Base-by-base conservation (phyloP, 306 rosid species). In the Corylus americana region DNA sequence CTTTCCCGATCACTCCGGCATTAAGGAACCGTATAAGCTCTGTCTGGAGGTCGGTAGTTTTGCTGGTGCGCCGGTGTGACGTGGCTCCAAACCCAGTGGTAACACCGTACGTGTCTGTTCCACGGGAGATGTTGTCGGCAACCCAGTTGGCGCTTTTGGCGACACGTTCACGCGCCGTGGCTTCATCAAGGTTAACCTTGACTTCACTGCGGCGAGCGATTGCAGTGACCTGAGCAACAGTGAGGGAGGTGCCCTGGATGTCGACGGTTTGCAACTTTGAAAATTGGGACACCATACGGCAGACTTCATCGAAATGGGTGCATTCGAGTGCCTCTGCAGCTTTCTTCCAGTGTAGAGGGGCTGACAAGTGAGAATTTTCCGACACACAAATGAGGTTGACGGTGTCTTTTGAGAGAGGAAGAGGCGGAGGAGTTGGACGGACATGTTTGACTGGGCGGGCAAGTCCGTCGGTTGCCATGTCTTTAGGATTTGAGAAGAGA, bases 61-160 rank as follows among this genome's bases (percentile, higher is more conserved):
- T 79, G 81, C 44, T 12, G 51, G 87, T 84, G 48, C 87, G 78
- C 42, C 84, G 63, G 44, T 84, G 87, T 2, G 81, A 84, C 16
- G 87, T 79, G 45, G 87, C 71, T 2, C 87, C 87, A 14, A 84
- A 79, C 5, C 87, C 87, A 0, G 87, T 84, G 66, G 87, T 84
- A 48, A 84, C 87, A 17, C 87, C 87, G 8, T 84, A 84, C 0
- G 71, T 80, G 27, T 84, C 87, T 0, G 75, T 80, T 55, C 87
- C 87, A 1, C 74, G 74, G 39, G 78, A 61, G 67, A 75, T 75
- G 20, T 79, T 75, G 2, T 79, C 83, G 0, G 81, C 66, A 55
- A 83, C 83, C 86, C 86, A 83, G 7, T 79, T 75, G 25, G 86
- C 86, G 29, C 86, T 83, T 11, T 47, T 37, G 22, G 81, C 64